phyloP scores from a whole-genome alignment of 176 grass and related monocot genomes.

The Rhynchospora tenuis region DNA sequence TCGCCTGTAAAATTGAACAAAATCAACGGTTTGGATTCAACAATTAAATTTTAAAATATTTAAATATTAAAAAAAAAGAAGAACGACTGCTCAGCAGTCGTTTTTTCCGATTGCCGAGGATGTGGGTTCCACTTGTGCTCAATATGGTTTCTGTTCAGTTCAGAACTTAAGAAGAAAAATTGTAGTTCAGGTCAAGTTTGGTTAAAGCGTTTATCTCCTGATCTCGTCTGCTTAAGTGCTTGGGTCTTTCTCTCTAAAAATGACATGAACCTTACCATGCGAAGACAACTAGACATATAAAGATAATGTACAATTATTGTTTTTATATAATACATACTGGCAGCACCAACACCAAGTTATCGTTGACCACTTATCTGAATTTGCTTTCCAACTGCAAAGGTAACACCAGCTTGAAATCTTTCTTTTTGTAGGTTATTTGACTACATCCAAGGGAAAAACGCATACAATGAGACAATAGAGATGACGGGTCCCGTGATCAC shows the following conservation, averaged over 20 bases:
- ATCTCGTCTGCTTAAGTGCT: neutral
- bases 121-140: neutral
- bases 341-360: too few species aligned
- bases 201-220: neutral
- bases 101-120: too few species aligned
- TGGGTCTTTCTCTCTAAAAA: too few species aligned
- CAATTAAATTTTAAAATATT: too few species aligned
- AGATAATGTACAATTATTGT: neutral
- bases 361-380: neutral
- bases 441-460: slow-evolving; percentile 92
- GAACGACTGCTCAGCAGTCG: too few species aligned
- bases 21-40: too few species aligned
- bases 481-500: slow-evolving; percentile 90
- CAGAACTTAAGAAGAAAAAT: neutral
- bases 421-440: slow-evolving; percentile 41
- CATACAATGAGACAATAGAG: slow-evolving; percentile 56
- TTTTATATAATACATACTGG: too few species aligned
- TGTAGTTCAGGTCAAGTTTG: neutral
- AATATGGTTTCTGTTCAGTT: neutral
- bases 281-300: too few species aligned
- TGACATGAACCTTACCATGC: too few species aligned
- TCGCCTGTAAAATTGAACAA: too few species aligned
- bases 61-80: too few species aligned
- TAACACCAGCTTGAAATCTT: neutral
- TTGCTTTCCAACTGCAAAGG: neutral